Percentiles rank a stretch among this genome's conserved stretches.
phyloP scores from a whole-genome alignment of 164 flowering plant genomes.

The Magnolia changhungtana region DNA sequence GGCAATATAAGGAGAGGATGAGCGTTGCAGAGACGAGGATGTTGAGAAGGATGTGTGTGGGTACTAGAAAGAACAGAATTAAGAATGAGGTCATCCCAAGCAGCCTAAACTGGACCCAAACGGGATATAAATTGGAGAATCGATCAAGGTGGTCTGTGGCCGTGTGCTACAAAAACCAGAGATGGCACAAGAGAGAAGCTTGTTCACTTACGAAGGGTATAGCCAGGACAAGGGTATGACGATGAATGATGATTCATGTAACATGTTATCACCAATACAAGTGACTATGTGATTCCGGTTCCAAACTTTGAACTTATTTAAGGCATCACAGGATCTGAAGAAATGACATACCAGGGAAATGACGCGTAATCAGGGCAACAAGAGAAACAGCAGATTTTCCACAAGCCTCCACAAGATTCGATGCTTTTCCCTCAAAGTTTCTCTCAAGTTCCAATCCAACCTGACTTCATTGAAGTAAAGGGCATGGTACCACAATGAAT shows the following conservation, averaged over 20 bases:
- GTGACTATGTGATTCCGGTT: background rate
- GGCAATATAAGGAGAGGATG: no score
- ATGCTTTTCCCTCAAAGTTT: constrained; percentile 83
- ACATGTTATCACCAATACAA: background rate
- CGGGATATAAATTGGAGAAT: no score
- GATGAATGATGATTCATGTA: background rate
- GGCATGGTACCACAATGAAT: background rate
- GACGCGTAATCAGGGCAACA: constrained; percentile 67
- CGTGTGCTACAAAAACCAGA: no score
- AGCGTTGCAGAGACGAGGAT: no score
- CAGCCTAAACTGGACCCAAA: no score
- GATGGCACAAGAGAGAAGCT: no score
- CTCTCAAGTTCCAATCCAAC: constrained; percentile 81
- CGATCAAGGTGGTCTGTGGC: no score
- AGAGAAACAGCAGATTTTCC: constrained; percentile 84
- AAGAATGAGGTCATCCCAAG: no score
- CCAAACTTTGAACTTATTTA: background rate
- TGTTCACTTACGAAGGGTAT: no score
- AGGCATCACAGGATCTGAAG: background rate
- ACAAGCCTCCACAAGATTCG: constrained; percentile 72
- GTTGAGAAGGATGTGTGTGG: no score
- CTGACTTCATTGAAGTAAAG: constrained; percentile 27
- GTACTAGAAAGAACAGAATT: no score
- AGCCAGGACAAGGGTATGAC: background rate
- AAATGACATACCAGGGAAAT: constrained; percentile 70